phyloP scores from a whole-genome alignment of 2,329 filamentous ascomycete species.

The Microcyclosporella mali region DNA sequence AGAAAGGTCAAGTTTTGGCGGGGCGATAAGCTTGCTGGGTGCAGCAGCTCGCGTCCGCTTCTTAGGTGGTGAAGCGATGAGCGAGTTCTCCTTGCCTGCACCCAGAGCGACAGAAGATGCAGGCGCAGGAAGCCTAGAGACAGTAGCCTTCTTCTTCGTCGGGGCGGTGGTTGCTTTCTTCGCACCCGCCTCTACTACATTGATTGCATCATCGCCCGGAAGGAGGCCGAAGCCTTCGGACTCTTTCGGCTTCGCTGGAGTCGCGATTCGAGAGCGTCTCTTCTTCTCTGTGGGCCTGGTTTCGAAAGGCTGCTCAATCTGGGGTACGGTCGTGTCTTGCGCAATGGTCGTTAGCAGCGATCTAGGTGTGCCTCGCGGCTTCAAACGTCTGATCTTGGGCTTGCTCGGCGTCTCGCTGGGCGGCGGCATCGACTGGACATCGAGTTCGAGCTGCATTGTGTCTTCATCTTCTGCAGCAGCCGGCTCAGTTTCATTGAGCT shows the following conservation, averaged over 20 bases:
- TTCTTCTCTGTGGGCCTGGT: conserved; percentile 6
- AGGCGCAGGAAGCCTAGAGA: conserved; percentile 22
- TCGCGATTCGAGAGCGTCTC: conserved; percentile 31
- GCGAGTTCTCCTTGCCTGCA: conserved; percentile 23
- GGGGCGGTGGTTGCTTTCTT: conserved; percentile 3
- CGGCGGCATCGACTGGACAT: conserved; percentile 11
- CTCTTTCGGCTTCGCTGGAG: conserved; percentile 27
- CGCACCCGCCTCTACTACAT: conserved; percentile 2
- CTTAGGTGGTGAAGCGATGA: conserved; percentile 29
- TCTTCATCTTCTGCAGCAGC: conserved; percentile 3
- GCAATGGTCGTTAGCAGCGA: conserved; percentile 11
- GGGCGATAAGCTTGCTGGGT: conserved; percentile 7
- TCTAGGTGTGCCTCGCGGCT: conserved; percentile 20
- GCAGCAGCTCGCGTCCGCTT: conserved; percentile 13
- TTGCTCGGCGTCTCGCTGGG: conserved; percentile 28
- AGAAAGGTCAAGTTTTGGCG: conserved; percentile 24
- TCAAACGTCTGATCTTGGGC: conserved; percentile 24
- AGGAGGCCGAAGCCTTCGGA: conserved; percentile 3
- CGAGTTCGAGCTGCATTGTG: background rate
- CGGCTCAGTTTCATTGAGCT: conserved; percentile 8
- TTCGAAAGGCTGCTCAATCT: conserved; percentile 1
- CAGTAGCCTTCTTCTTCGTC: conserved; percentile 13
- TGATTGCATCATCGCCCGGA: background rate
- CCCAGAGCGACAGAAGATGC: conserved; percentile 6
- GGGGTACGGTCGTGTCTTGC: background rate